Evolutionary conservation across 2,329 filamentous ascomycete genomes (phyloP), one percentile per base, ranked within the genome.

Genomic region (Epichloe sp.): DNA sequence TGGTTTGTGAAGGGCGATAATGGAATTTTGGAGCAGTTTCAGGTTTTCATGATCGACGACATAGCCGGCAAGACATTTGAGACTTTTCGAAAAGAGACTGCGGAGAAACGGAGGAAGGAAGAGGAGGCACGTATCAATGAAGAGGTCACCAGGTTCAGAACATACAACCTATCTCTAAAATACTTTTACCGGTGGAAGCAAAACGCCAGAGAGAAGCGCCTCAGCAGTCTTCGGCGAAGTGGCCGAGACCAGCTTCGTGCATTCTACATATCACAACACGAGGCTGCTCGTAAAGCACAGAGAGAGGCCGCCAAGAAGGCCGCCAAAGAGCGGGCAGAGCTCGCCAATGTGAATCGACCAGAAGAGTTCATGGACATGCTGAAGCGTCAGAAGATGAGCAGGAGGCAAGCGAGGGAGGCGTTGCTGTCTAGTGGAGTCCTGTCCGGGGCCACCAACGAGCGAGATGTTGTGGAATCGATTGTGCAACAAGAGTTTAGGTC

Each of bases 111-210:
- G 46, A 65, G 61, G 19, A 68, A 63, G 45, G 75, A 77, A 51
- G 75, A 78, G 56, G 75, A 79, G 41, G 69, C 71, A 17, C 58
- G 61, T 54, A 58, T 73, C 58, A 44, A 74, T 62, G 69, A 68
- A 2, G 64, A 75, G 49, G 76, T 76, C 14, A 65, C 68, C 15
- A 62, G 67, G n/a, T 78, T 75, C 56, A 69, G 74, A 38, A 58
- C 56, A 3, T 73, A 76, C 58, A 78, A 68, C 50, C 65, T 81
- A 34, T 64, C 67, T 12, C 64, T 79, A 53, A 78, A 73, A 46
- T 81, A 70, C 60, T 79, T 80, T 53, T 79, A 80, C 56, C 67
- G 68, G 17, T 82, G 78, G 78, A 74, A 71, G 47, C 61, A 73
- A 14, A 70, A 64, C 40, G 75, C 73, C 8, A 69, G 76, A 12